phyloP scores from a whole-genome alignment of 78 protist species.

The Thecamonas trahens region DNA sequence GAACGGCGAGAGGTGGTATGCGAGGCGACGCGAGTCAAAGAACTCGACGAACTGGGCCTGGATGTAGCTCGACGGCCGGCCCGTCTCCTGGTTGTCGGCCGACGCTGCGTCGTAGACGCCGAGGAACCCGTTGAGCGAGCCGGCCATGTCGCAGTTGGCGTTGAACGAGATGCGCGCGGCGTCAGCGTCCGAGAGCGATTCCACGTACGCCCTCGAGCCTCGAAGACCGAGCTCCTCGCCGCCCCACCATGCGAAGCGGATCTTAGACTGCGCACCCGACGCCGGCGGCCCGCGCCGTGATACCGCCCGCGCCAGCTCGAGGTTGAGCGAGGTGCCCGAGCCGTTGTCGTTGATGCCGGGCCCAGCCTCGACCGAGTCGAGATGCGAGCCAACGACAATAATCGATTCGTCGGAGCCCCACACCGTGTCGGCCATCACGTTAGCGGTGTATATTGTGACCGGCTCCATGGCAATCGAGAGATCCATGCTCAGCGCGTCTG shows the following conservation, averaged over 20 bases:
- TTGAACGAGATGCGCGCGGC: not conserved
- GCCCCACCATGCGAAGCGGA: conserved; percentile 17
- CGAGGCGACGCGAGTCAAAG: not conserved
- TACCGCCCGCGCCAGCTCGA: not conserved
- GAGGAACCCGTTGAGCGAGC: not conserved
- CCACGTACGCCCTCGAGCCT: not conserved
- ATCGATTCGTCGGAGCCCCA: not conserved
- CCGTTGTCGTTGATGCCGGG: conserved; percentile 27
- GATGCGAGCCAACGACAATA: conserved; percentile 1
- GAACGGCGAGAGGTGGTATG: not conserved
- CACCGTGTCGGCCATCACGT: conserved; percentile 1
- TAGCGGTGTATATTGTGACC: too few species aligned
- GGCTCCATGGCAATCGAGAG: too few species aligned
- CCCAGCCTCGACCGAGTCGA: conserved; percentile 7
- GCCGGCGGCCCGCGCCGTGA: not conserved
- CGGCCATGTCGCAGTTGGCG: conserved; percentile 9
- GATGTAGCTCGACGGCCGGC: not conserved
- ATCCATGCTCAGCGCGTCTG: too few species aligned
- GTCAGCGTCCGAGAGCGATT: not conserved
- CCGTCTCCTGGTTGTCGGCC: not conserved
- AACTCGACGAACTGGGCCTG: not conserved
- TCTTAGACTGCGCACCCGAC: not conserved
- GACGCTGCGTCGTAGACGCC: conserved; percentile 3
- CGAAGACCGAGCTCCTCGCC: conserved; percentile 16
- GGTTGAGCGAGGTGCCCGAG: not conserved